Percentiles rank a stretch among this genome's conserved stretches.
Conservation (phyloP, 768 basidiomycete species). For the Lanmaoa rubissima region DNA sequence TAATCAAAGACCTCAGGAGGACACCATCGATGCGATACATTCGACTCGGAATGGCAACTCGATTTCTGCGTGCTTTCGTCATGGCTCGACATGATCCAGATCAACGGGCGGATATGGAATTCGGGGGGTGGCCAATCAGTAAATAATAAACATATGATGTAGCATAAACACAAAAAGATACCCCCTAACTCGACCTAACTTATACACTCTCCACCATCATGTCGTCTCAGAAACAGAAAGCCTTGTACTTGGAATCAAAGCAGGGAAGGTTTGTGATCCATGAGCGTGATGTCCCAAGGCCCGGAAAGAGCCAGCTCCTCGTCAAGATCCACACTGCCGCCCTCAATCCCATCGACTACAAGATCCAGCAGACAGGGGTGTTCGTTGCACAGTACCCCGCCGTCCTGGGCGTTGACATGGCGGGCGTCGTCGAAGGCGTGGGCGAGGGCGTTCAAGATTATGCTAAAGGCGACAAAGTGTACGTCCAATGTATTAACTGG, state of each 20-base stretch:
- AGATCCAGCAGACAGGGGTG: conserved; percentile 31
- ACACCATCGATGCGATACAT: conserved; percentile 33
- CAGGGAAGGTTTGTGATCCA: conserved; percentile 32
- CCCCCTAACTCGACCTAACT: conserved; percentile 3
- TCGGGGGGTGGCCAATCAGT: conserved; percentile 30
- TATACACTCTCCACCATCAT: conserved; percentile 17
- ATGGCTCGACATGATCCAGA: conserved; percentile 31
- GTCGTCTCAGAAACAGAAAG: conserved; percentile 28
- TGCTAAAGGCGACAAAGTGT: conserved; percentile 43
- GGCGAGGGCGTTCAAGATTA: conserved; percentile 37
- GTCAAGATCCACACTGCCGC: conserved; percentile 39
- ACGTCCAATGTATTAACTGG: conserved; percentile 7
- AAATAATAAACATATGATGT: conserved; percentile 26
- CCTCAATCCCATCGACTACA: conserved; percentile 49
- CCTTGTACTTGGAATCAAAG: conserved; percentile 27
- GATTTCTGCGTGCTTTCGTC: conserved; percentile 30
- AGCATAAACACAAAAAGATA: conserved; percentile 11
- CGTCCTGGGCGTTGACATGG: conserved; percentile 36
- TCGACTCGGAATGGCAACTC: conserved; percentile 31
- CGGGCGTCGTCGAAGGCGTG: conserved; percentile 39
- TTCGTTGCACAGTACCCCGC: conserved; percentile 36
- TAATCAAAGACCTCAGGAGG: conserved; percentile 26
- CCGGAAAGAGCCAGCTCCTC: conserved; percentile 40
- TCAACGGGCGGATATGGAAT: conserved; percentile 27
- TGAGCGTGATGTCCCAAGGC: conserved; percentile 28